Base-by-base conservation (phyloP, 768 basidiomycete genomes). In the Sistotremastrum niveocremeum region DNA sequence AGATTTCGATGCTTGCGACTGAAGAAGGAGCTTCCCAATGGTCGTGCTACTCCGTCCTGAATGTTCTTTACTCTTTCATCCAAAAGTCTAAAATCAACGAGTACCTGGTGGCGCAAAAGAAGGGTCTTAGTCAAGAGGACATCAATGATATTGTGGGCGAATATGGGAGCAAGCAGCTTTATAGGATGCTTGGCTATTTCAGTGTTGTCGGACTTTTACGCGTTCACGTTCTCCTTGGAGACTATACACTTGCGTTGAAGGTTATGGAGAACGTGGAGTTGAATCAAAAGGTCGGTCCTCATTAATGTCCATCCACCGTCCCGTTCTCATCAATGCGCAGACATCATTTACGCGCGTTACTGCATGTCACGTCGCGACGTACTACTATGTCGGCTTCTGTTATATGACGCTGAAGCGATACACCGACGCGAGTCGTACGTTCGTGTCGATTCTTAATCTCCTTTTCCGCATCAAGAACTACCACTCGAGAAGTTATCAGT, bases 21-120 rank as follows among this genome's bases (percentile, higher is more conserved):
- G 81, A 79, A 37, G 76, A 76, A 20, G 61, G 63, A 85, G 52
- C 76, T 70, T 8, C 53, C 55, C 42, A 7, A 30, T 99, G 95
- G 95, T 90, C 84, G 56, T 94, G 90, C 43, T 99, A 99, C 69
- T 91, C 86, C 51, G 94, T 98, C 30, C 74, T 99, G 56, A 98
- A 99, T 65, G 94, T 99, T 36, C 73, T 99, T 30, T 99, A 99
- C 69, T 97, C 91, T 12, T 74, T 99, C 55, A 93, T 99, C 52
- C 94, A 98, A 74, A 98, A 98, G 65, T 88, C 85, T 4, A 81
- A 81, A 62, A 86, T 91, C 64, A 90, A 93, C 63, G 91, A 97
- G 61, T 87, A 91, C 64, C 79, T 99, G 49, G 60, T 69, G 49
- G 93, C 94, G 5, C 75, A 81, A 48, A 77, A 85, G 55, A 71